These are phyloP conservation scores for Fusarium mangiferae DNA, from an alignment of 2,329 filamentous ascomycete genomes.

Conservation along the genomic window DNA sequence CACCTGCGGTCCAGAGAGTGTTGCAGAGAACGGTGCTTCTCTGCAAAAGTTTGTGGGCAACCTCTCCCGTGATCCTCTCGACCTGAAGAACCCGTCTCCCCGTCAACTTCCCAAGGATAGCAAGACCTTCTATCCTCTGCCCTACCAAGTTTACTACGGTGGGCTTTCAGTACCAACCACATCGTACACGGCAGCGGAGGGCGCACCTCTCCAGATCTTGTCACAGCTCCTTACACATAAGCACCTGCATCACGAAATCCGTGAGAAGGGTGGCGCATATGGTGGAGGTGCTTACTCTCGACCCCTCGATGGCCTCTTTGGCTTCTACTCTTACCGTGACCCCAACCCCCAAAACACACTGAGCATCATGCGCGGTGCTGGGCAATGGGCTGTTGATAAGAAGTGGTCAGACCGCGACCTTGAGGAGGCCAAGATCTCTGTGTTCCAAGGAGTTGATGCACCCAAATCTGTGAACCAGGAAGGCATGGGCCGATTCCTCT, in stretches of 20 bases:
- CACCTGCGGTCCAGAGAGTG: conserved; percentile 83
- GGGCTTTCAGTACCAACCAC: conserved; percentile 83
- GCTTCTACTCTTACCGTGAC: conserved; percentile 96
- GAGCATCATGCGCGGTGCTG: conserved; percentile 83
- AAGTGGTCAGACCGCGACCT: conserved; percentile 86
- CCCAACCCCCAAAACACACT: conserved; percentile 92
- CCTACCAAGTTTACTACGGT: conserved; percentile 97
- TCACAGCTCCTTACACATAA: conserved; percentile 95
- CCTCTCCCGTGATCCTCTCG: conserved; percentile 46
- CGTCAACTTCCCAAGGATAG: conserved; percentile 59
- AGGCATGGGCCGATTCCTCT: conserved; percentile 86
- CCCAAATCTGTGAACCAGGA: conserved; percentile 88
- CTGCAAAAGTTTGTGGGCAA: conserved; percentile 74
- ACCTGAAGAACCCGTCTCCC: conserved; percentile 51
- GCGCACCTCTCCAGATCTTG: conserved; percentile 86
- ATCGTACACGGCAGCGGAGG: conserved; percentile 79
- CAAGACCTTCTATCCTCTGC: conserved; percentile 91
- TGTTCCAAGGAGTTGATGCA: conserved; percentile 93
- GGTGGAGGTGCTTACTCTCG: conserved; percentile 89
- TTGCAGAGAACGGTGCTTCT: conserved; percentile 74
- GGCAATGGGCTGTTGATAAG: conserved; percentile 83
- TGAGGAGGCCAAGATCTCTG: conserved; percentile 94
- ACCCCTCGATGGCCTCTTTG: conserved; percentile 84
- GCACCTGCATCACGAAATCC: conserved; percentile 95
- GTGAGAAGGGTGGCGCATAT: conserved; percentile 97